Conservation (phyloP, 352 stramenopile species). For the Phytophthora vignae region DNA sequence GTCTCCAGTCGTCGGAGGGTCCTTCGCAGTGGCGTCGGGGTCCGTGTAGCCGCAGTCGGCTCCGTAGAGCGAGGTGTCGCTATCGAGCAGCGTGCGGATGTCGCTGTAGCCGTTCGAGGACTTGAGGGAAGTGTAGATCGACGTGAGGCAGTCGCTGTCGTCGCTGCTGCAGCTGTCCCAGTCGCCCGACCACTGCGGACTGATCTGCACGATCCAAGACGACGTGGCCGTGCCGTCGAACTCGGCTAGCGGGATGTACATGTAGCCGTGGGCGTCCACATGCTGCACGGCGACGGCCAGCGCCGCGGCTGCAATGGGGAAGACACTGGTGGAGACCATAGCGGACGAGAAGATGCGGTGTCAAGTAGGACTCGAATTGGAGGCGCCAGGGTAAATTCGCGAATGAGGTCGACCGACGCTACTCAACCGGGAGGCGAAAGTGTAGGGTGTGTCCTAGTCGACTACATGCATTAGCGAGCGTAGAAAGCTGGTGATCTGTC, state of each 20-base stretch:
- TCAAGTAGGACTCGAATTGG: slow-evolving; percentile 18
- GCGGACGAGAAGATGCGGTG: slow-evolving; percentile 3
- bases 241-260: slow-evolving; percentile 37
- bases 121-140: slow-evolving; percentile 37
- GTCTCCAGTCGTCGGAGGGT: slow-evolving; percentile 34
- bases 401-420: slow-evolving; percentile 19
- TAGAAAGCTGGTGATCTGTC: slow-evolving; percentile 37
- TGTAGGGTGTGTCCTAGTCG: background rate
- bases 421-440: background rate
- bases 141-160: slow-evolving; percentile 31
- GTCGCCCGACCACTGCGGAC: slow-evolving; percentile 36
- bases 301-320: slow-evolving; percentile 11
- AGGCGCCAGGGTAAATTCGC: slow-evolving; percentile 26
- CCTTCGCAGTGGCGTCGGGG: slow-evolving; percentile 33
- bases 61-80: slow-evolving; percentile 36
- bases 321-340: slow-evolving; percentile 28
- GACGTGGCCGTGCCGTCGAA: slow-evolving; percentile 27
- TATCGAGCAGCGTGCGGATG: slow-evolving; percentile 42
- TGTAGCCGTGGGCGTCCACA: slow-evolving; percentile 36
- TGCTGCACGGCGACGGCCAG: slow-evolving; percentile 15
- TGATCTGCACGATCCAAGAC: slow-evolving; percentile 41
- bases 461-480: background rate
- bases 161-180: slow-evolving; percentile 36
- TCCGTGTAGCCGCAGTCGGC: slow-evolving; percentile 43
- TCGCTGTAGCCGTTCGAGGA: slow-evolving; percentile 37